A percentile compares a stretch with the other conserved stretches of the same genome.
Evolutionary conservation across 768 basidiomycete species (phyloP).

Genomic region (Pulveroboletus sp.): DNA sequence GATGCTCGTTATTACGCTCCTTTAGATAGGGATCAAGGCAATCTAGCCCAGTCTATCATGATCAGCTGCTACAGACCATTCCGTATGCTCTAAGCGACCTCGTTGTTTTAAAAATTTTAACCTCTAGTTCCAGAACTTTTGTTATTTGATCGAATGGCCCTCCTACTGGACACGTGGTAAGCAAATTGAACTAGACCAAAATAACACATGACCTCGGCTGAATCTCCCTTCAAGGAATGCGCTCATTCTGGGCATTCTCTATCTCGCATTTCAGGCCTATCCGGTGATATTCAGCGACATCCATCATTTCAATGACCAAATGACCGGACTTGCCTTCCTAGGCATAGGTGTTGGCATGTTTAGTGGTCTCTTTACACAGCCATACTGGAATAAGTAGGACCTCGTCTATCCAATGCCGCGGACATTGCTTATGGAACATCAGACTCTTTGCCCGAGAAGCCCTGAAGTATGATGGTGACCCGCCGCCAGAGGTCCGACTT

Average conservation of each 20-base stretch:
- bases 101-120: neutral
- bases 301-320: conserved; percentile 53
- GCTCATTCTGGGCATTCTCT: conserved; percentile 41
- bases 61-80: conserved; percentile 70
- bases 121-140: conserved; percentile 46
- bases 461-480: conserved; percentile 37
- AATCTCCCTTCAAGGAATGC: conserved; percentile 31
- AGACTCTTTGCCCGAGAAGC: conserved; percentile 40
- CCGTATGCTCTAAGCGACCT: conserved; percentile 39
- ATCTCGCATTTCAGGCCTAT: conserved; percentile 54
- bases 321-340: conserved; percentile 45
- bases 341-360: conserved; percentile 50
- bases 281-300: conserved; percentile 46
- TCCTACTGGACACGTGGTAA: conserved; percentile 67
- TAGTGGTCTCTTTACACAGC: conserved; percentile 35
- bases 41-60: conserved; percentile 44
- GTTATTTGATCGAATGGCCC: conserved; percentile 68
- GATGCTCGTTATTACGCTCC: conserved; percentile 55
- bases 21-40: conserved; percentile 47
- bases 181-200: conserved; percentile 12
- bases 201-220: neutral
- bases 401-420: neutral
- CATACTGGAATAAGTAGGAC: conserved; percentile 42
- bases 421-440: neutral
- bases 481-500: conserved; percentile 65